phyloP scores from a whole-genome alignment of 768 basidiomycete species.

The Astraeus odoratus region DNA sequence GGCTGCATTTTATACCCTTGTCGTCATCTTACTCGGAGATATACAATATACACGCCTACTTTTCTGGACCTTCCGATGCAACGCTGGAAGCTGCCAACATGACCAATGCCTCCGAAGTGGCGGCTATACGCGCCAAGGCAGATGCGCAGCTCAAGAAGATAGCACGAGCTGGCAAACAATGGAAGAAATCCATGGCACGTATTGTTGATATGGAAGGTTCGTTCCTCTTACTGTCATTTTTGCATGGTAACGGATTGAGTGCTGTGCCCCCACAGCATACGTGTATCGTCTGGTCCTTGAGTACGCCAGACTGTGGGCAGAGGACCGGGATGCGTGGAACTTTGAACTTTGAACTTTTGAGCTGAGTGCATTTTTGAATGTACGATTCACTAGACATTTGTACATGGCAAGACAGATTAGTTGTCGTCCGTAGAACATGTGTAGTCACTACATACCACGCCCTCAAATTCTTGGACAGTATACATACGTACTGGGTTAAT shows the following conservation, averaged over 20 bases:
- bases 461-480: too few relatives aligned
- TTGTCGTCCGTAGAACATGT: too few relatives aligned
- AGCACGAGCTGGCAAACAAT: constrained; percentile 86
- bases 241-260: background rate
- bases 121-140: constrained; percentile 36
- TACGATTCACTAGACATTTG: too few relatives aligned
- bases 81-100: constrained; percentile 49
- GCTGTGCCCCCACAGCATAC: constrained; percentile 47
- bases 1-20: constrained; percentile 94
- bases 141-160: constrained; percentile 74
- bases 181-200: constrained; percentile 81
- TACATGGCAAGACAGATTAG: too few relatives aligned
- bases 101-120: constrained; percentile 29
- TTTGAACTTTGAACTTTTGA: constrained; percentile 19
- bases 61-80: constrained; percentile 72
- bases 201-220: constrained; percentile 89
- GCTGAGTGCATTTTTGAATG: background rate
- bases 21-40: constrained; percentile 84
- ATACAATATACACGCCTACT: constrained; percentile 90
- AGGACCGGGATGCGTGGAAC: constrained; percentile 73
- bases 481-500: too few relatives aligned
- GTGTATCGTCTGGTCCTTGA: constrained; percentile 81
- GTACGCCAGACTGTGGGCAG: constrained; percentile 79
- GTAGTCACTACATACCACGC: too few relatives aligned
- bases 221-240: constrained; percentile 18